Percentiles rank a stretch among this genome's conserved stretches.
phyloP scores from a whole-genome alignment of 208 protist species.

The Trypanosoma rangeli region DNA sequence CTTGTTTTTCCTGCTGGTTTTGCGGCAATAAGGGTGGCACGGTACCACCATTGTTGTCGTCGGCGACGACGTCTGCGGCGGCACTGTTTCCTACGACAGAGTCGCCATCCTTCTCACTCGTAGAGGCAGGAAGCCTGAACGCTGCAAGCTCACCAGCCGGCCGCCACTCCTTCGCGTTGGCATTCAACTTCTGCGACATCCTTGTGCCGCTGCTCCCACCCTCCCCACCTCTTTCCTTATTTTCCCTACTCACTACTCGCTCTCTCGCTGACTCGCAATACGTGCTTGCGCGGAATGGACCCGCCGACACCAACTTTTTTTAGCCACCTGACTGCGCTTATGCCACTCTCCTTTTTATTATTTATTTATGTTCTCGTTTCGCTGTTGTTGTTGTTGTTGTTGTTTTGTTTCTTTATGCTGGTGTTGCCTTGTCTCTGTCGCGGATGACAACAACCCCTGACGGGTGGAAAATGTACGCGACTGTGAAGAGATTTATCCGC shows the following conservation, averaged over 20 bases:
- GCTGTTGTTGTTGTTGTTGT: neutral
- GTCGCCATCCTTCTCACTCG: constrained; percentile 16
- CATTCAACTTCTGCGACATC: constrained; percentile 65
- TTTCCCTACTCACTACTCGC: neutral
- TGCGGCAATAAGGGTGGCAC: constrained; percentile 3
- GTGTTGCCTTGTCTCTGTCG: neutral
- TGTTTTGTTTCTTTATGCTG: constrained; percentile 22
- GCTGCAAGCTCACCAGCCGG: constrained; percentile 48
- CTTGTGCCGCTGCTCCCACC: neutral
- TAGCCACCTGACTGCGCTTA: too few relatives aligned
- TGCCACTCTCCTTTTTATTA: too few relatives aligned
- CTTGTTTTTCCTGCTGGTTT: neutral
- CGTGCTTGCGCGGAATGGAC: too few relatives aligned
- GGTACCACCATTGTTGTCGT: neutral
- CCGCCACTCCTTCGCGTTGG: constrained; percentile 78
- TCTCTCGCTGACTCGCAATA: too few relatives aligned
- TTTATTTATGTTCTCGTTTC: too few relatives aligned
- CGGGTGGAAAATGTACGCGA: neutral
- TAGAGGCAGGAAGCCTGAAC: constrained; percentile 49
- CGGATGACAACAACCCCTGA: neutral
- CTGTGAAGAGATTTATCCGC: neutral
- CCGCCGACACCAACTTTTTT: too few relatives aligned
- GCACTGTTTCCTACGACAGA: neutral
- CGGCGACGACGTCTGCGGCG: neutral
- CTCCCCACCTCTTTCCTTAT: constrained; percentile 3